phyloP scores from a whole-genome alignment of 2,329 filamentous ascomycete species.

The Fusarium sp. region DNA sequence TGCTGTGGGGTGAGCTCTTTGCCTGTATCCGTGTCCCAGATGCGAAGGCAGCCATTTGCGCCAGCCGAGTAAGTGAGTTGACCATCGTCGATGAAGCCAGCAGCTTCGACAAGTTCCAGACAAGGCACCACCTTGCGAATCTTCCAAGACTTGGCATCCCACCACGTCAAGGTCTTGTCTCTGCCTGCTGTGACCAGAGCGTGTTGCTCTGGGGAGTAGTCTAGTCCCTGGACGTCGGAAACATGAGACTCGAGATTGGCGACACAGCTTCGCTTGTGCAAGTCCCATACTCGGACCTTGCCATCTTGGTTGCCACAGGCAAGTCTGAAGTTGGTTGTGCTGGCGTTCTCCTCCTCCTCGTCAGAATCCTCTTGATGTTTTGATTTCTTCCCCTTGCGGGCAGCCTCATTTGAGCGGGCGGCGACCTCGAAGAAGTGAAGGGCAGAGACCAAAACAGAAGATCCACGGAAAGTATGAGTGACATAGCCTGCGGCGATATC shows the following conservation, averaged over 20 bases:
- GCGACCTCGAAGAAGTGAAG: constrained; percentile 90
- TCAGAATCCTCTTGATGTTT: constrained; percentile 51
- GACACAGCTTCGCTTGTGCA: constrained; percentile 83
- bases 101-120: constrained; percentile 86
- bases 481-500: constrained; percentile 91
- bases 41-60: constrained; percentile 81
- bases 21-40: constrained; percentile 85
- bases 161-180: constrained; percentile 94
- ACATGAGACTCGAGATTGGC: constrained; percentile 91
- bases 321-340: constrained; percentile 75
- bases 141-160: constrained; percentile 91
- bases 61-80: constrained; percentile 85
- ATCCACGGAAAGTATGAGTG: constrained; percentile 95
- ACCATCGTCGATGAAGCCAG: constrained; percentile 81
- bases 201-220: constrained; percentile 82
- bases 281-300: constrained; percentile 90
- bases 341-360: constrained; percentile 55
- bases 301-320: constrained; percentile 96
- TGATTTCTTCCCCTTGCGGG: constrained; percentile 52
- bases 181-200: constrained; percentile 85
- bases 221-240: constrained; percentile 89
- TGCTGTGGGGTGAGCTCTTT: constrained; percentile 85
- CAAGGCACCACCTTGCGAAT: constrained; percentile 83
- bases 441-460: constrained; percentile 90
- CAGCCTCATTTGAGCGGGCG: constrained; percentile 51